Evolutionary conservation across 441 rosid species (phyloP).

Genomic region (Lepidium campestre): DNA sequence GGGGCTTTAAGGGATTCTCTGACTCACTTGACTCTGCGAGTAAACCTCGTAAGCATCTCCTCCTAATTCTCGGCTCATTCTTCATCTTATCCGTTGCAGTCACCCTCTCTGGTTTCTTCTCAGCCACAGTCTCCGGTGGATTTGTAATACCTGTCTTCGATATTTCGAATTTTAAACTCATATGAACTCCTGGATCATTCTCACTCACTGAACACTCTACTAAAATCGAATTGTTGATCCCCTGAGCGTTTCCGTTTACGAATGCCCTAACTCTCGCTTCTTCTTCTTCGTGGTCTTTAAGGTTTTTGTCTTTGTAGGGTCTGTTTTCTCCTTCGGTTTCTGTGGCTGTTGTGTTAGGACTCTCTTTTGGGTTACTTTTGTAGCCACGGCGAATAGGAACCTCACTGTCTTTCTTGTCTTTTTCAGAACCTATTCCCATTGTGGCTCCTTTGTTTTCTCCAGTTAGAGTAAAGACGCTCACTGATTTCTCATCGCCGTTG

Average conservation of each 20-base stretch:
- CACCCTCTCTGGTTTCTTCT: conserved; percentile 32
- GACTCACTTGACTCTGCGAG: conserved; percentile 72
- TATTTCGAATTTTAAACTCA: conserved; percentile 34
- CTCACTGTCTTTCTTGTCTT: conserved; percentile 39
- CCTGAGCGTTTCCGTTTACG: conserved; percentile 62
- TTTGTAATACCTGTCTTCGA: conserved; percentile 1
- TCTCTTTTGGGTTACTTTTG: conserved; percentile 53
- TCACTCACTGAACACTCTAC: conserved; percentile 49
- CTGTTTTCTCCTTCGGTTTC: conserved; percentile 44
- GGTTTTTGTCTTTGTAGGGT: conserved; percentile 18
- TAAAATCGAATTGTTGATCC: conserved; percentile 65
- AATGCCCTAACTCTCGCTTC: conserved; percentile 39
- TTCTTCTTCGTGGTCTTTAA: background rate
- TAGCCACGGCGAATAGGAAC: conserved; percentile 62
- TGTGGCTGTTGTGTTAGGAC: conserved; percentile 43
- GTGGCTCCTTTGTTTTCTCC: conserved; percentile 89
- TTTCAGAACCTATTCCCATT: conserved; percentile 50
- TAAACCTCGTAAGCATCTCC: conserved; percentile 79
- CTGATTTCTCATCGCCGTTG: conserved; percentile 39
- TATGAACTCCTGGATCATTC: conserved; percentile 64
- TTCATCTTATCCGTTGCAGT: conserved; percentile 40
- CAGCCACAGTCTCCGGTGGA: conserved; percentile 9
- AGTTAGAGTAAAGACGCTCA: conserved; percentile 51
- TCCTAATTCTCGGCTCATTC: conserved; percentile 50
- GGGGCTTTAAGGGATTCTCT: conserved; percentile 64